Conservation (phyloP, 805 yeast genomes). For the Kuraishia cidri region DNA sequence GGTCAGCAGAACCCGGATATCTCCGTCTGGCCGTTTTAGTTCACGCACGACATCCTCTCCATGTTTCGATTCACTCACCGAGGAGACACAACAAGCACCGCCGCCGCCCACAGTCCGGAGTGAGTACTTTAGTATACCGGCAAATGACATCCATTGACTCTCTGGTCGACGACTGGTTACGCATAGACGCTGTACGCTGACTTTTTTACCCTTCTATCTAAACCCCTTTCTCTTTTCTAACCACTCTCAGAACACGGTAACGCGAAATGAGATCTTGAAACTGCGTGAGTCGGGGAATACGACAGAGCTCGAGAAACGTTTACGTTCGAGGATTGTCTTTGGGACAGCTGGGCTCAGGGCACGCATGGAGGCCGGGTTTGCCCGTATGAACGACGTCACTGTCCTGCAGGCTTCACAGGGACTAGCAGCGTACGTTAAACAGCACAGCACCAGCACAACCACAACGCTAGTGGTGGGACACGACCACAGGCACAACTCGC, state of each 20-base stretch:
- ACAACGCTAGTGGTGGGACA: constrained; percentile 72
- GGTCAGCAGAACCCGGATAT: too few species aligned
- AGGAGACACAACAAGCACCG: too few species aligned
- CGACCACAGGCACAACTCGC: constrained; percentile 83
- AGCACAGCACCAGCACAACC: constrained; percentile 13
- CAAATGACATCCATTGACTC: too few species aligned
- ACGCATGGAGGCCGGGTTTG: constrained; percentile 84
- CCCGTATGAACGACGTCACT: constrained; percentile 82
- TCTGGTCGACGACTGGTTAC: constrained; percentile 27
- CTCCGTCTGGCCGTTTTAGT: too few species aligned
- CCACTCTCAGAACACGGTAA: constrained; percentile 14
- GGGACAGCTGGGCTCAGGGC: constrained; percentile 94
- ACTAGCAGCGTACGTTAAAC: constrained; percentile 41
- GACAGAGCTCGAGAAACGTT: constrained; percentile 38
- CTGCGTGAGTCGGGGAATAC: constrained; percentile 29
- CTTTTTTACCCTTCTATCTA: neutral
- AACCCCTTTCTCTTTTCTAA: neutral
- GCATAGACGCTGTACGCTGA: constrained; percentile 22
- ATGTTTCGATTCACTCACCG: too few species aligned
- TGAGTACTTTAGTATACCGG: too few species aligned
- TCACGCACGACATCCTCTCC: too few species aligned
- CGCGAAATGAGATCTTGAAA: constrained; percentile 45
- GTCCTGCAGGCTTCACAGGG: constrained; percentile 90
- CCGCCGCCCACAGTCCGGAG: too few species aligned
- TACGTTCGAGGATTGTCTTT: constrained; percentile 59